A percentile compares a stretch with the other conserved stretches of the same genome.
Evolutionary conservation across 805 yeast species (phyloP).

Genomic region (Yamadazyma tumulicola): DNA sequence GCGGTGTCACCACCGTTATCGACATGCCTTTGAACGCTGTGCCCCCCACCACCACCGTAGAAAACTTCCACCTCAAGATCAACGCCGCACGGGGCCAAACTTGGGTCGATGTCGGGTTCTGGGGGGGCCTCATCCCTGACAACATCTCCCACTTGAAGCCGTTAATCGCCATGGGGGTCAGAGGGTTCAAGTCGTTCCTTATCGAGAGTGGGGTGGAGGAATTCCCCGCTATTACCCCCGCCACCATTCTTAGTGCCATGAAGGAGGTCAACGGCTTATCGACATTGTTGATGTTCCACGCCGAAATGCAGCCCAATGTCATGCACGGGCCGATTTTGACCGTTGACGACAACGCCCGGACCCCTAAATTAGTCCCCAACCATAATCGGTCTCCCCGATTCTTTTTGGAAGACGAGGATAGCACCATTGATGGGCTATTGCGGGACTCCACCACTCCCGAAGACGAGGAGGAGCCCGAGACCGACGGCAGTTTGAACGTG

Average conservation of each 20-base stretch:
- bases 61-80: constrained; percentile 70
- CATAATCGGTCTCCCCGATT: constrained; percentile 17
- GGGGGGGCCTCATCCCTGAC: constrained; percentile 92
- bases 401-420: constrained; percentile 14
- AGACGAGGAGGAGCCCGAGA: constrained; percentile 2
- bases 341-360: constrained; percentile 17
- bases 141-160: constrained; percentile 71
- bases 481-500: constrained; percentile 1
- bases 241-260: constrained; percentile 68
- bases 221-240: constrained; percentile 75
- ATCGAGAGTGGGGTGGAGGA: constrained; percentile 96
- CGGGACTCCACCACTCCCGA: constrained; percentile 5
- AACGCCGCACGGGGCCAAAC: constrained; percentile 76
- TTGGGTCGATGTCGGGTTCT: constrained; percentile 92
- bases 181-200: constrained; percentile 91
- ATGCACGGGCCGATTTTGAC: constrained; percentile 14
- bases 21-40: constrained; percentile 97
- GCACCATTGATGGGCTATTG: constrained; percentile 3
- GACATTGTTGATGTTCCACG: constrained; percentile 87
- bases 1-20: constrained; percentile 93
- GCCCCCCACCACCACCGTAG: constrained; percentile 89
- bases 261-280: constrained; percentile 53
- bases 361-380: constrained; percentile 24
- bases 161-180: constrained; percentile 77
- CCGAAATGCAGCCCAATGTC: constrained; percentile 68